A percentile compares a stretch with the other conserved stretches of the same genome.
Evolutionary conservation across 192 early-diverging fungal species (phyloP).

Genomic region (Jimgerdemannia lactiflua): DNA sequence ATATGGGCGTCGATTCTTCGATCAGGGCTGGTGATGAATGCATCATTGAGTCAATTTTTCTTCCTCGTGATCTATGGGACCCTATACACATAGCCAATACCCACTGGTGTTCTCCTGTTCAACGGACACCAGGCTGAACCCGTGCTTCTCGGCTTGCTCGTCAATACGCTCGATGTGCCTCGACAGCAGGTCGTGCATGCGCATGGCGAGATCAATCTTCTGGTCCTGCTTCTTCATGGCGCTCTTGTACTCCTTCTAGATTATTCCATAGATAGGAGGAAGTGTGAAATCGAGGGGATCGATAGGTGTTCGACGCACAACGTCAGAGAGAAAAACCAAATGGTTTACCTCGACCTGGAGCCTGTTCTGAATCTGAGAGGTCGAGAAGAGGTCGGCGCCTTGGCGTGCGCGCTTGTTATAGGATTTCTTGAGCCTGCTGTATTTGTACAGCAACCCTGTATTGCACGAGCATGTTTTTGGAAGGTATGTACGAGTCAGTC

Average conservation of each 20-base stretch:
- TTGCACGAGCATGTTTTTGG: neutral
- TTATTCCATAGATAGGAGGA: neutral
- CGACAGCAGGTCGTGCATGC: conserved; percentile 48
- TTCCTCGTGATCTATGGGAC: neutral
- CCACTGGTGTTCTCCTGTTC: conserved; percentile 18
- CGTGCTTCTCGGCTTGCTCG: conserved; percentile 28
- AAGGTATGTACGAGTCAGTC: too few species aligned
- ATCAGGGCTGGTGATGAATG: neutral
- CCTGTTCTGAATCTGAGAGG: conserved; percentile 25
- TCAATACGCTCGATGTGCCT: conserved; percentile 36
- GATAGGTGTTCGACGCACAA: neutral
- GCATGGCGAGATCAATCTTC: conserved; percentile 44
- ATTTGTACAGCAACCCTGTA: conserved; percentile 34
- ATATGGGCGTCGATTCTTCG: neutral
- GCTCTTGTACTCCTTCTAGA: conserved; percentile 39
- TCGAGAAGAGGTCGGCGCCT: conserved; percentile 19
- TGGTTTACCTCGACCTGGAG: neutral
- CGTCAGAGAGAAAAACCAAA: neutral
- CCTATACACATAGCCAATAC: too few species aligned
- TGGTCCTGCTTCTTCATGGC: conserved; percentile 52
- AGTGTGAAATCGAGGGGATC: conserved; percentile 13
- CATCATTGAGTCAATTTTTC: conserved; percentile 1
- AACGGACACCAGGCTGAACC: conserved; percentile 16
- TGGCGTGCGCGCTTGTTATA: conserved; percentile 37
- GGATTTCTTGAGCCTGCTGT: conserved; percentile 32